Conservation (phyloP, 768 basidiomycete species). For the Leccinum sublutescens region DNA sequence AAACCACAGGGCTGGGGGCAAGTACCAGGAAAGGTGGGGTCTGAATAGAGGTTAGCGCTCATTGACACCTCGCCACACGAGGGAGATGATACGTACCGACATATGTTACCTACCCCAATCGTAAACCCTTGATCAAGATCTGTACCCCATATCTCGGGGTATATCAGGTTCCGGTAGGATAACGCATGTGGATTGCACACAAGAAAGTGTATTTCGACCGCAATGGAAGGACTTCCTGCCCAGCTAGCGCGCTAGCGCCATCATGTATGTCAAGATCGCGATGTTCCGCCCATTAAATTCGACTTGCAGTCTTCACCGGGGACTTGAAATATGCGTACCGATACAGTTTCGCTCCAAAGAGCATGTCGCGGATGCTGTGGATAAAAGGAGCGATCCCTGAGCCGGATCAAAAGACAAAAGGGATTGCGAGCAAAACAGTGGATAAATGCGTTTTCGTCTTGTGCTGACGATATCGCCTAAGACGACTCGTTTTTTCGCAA, state of each 20-base stretch:
- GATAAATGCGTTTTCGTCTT: constrained; percentile 11
- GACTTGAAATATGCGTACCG: constrained; percentile 5
- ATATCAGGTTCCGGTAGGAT: constrained; percentile 3
- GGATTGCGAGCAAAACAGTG: constrained; percentile 8
- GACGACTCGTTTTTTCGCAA: constrained; percentile 8
- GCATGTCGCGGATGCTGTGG: constrained; percentile 9
- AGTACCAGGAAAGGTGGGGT: constrained; percentile 11
- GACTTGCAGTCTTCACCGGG: constrained; percentile 1
- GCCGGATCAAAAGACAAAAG: constrained; percentile 26
- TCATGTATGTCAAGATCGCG: constrained; percentile 8
- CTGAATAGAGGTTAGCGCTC: constrained; percentile 11
- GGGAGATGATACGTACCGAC: constrained; percentile 10
- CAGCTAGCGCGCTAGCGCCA: background rate
- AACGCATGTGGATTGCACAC: constrained; percentile 13
- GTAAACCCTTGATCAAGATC: constrained; percentile 13
- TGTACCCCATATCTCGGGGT: constrained; percentile 22
- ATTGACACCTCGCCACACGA: constrained; percentile 8
- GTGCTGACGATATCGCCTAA: background rate
- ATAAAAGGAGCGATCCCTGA: constrained; percentile 21
- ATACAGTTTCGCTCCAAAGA: constrained; percentile 13
- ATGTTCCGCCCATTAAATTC: constrained; percentile 15
- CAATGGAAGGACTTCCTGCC: constrained; percentile 17
- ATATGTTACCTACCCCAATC: constrained; percentile 1
- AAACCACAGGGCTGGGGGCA: constrained; percentile 6
- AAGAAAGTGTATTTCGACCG: constrained; percentile 5